Evolutionary conservation across 331 rosid species (phyloP).

Genomic region (Cydonia oblonga): DNA sequence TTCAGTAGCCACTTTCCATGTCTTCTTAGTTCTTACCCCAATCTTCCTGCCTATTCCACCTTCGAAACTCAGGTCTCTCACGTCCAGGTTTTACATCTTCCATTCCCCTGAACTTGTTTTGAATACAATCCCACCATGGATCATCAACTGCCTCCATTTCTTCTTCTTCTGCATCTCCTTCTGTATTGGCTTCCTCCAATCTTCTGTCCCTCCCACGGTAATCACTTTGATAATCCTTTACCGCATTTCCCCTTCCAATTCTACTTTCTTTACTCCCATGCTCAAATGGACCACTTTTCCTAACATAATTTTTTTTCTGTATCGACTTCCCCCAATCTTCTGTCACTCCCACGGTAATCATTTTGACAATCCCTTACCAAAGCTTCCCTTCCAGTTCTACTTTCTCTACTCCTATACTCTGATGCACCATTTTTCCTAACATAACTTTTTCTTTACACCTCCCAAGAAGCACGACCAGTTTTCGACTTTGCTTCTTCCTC

Average conservation of each 20-base stretch:
- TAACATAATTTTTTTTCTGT: constrained; percentile 18
- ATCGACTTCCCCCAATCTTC: constrained; percentile 20
- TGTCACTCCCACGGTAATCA: constrained; percentile 15
- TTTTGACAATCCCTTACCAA: constrained; percentile 22
- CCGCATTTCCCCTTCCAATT: constrained; percentile 15
- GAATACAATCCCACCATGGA: constrained; percentile 80
- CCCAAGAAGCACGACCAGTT: constrained; percentile 21
- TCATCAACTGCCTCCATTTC: constrained; percentile 41
- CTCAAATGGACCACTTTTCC: constrained; percentile 10
- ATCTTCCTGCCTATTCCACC: constrained; percentile 68
- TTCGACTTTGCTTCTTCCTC: constrained; percentile 28
- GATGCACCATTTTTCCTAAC: constrained; percentile 12
- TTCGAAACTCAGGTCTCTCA: constrained; percentile 52
- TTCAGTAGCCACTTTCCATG: constrained; percentile 78
- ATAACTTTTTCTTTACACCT: constrained; percentile 3
- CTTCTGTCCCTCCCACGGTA: constrained; percentile 12
- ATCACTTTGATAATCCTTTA: constrained; percentile 24
- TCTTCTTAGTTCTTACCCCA: constrained; percentile 84
- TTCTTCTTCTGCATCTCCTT: constrained; percentile 24
- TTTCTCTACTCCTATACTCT: constrained; percentile 12
- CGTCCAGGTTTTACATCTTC: constrained; percentile 30
- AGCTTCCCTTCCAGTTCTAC: constrained; percentile 14
- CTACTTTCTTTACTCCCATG: constrained; percentile 18
- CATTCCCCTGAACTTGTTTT: constrained; percentile 39
- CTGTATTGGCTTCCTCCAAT: constrained; percentile 24